Evolutionary conservation across 306 rosid genomes (phyloP), one percentile per base, ranked within the genome.

Genomic region (Delonix regia): DNA sequence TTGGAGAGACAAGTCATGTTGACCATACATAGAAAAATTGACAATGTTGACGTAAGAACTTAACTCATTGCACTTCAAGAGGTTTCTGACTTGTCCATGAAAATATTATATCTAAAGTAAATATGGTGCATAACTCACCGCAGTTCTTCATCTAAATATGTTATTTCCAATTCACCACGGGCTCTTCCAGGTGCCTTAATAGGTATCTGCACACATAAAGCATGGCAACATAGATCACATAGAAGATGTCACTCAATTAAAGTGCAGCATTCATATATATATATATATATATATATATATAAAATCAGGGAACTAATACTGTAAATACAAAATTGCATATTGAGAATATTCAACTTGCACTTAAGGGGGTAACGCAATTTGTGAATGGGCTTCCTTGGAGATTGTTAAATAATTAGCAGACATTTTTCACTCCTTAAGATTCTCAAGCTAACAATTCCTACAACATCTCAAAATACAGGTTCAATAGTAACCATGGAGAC

Each of bases 131-230:
- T 42, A 62, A 82, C 94, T 88, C 73, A 92, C 98, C 98, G 83
- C 71, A 92, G 72, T 72, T 94, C 98, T 87, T 94, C 93, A 64
- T 94, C 97, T 73, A 94, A 83, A 78, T 92, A 94, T 60, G 94
- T 94, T 67, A 88, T 89, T 82, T 94, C 98, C 52, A 94, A 75
- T 87, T 85, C 92, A 68, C 98, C 98, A 5, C 97, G 98, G 59
- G 97, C 94, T 76, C 86, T 92, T 25, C 28, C 98, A 67, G 97
- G 98, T n/a, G 97, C 97, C 81, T 94, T 94, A 44, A 94, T 49
- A 39, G 52, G 97, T 80, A 94, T 83, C 97, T 94, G 88, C 77
- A 68, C 11, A 47, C n/a, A 75, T 12, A 53, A 21, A 74, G 19
- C 55, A 82, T 57, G 74, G 60, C 24, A 60, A 71, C 48, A 45